These are phyloP conservation scores for Purshia tridentata DNA, from an alignment of 306 rosid species.

Conservation along the genomic window DNA sequence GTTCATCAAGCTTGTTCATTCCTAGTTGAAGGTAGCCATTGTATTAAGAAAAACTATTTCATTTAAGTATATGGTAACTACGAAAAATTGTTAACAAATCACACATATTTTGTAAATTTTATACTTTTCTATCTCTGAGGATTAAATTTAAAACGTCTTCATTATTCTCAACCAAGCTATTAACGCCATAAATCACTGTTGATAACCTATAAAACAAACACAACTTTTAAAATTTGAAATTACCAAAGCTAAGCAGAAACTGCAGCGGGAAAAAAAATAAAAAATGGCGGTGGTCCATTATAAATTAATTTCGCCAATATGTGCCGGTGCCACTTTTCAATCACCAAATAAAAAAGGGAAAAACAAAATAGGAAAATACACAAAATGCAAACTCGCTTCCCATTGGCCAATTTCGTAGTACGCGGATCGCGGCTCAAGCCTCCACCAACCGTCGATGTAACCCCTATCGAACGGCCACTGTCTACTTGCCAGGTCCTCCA, in stretches of 20 bases:
- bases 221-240: neutral
- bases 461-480: conserved; percentile 35
- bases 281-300: neutral
- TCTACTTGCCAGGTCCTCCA: neutral
- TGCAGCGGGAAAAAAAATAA: conserved; percentile 11
- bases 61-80: too few species aligned
- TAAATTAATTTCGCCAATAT: neutral
- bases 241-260: neutral
- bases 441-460: conserved; percentile 43
- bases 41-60: too few species aligned
- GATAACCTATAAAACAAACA: too few species aligned
- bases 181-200: too few species aligned
- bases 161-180: too few species aligned
- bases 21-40: too few species aligned
- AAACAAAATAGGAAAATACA: neutral
- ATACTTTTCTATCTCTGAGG: too few species aligned
- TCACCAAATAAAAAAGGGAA: neutral
- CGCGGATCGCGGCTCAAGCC: conserved; percentile 32
- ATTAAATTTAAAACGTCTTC: too few species aligned
- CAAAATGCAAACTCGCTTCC: neutral
- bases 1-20: too few species aligned
- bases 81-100: too few species aligned
- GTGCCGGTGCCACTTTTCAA: neutral
- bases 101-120: too few species aligned
- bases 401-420: conserved; percentile 35